Evolutionary conservation across 257 asterid genomes (phyloP).

Genomic region (Prunella vulgaris): DNA sequence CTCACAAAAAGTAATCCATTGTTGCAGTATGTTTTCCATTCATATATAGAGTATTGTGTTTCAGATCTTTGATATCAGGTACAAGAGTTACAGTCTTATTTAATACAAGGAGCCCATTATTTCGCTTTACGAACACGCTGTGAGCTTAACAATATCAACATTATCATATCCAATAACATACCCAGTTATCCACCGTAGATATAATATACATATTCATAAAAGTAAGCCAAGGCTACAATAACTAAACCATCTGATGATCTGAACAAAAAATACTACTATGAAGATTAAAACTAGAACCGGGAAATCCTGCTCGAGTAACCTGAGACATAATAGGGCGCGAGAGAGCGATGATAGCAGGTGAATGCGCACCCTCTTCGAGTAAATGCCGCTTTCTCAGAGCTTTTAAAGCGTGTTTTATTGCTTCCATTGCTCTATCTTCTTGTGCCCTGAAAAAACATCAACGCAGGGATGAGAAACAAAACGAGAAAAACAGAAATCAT

Average conservation of each 20-base stretch:
- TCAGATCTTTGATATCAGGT: not conserved
- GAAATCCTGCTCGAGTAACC: slow-evolving; percentile 32
- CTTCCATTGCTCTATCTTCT: slow-evolving; percentile 46
- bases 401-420: slow-evolving; percentile 68
- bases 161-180: slow-evolving; percentile 5
- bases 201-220: not conserved
- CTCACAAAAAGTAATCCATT: not conserved
- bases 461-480: not conserved
- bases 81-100: not conserved
- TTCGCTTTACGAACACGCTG: not conserved
- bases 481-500: not conserved
- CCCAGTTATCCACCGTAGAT: not conserved
- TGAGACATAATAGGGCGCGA: slow-evolving; percentile 71
- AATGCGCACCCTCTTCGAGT: slow-evolving; percentile 89
- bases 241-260: not conserved
- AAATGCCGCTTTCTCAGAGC: slow-evolving; percentile 82
- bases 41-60: not conserved
- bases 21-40: not conserved
- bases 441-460: slow-evolving; percentile 47
- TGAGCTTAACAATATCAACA: slow-evolving; percentile 2
- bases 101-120: not conserved
- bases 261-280: not conserved
- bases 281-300: not conserved
- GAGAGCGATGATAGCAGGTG: slow-evolving; percentile 78
- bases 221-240: slow-evolving; percentile 7